Percentiles rank a stretch among this genome's conserved stretches.
Conservation (phyloP, 768 basidiomycete genomes). For the Gautieria morchelliformis region DNA sequence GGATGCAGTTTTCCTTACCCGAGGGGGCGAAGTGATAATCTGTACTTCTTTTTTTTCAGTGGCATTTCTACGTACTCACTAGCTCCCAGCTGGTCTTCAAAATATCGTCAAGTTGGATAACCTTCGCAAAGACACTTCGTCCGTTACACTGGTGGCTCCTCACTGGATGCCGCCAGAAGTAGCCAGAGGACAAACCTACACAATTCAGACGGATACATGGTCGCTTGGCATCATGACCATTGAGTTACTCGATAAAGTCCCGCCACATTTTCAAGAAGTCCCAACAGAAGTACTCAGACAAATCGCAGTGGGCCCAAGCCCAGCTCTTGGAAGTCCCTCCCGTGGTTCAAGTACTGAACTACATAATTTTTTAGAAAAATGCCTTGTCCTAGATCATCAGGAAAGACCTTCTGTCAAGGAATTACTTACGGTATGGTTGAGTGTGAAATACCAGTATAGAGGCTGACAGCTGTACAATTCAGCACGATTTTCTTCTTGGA, state of each 20-base stretch:
- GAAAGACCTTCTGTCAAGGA: background rate
- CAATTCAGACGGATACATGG: background rate
- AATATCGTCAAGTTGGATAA: background rate
- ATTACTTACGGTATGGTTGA: background rate
- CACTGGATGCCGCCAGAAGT: slow-evolving; percentile 1
- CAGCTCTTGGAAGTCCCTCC: background rate
- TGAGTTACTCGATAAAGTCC: background rate
- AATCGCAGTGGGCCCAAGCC: background rate
- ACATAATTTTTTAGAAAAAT: background rate
- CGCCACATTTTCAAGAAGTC: background rate
- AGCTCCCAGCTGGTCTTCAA: background rate
- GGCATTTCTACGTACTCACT: background rate
- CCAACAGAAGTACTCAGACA: background rate
- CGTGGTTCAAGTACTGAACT: background rate
- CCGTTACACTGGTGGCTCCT: background rate
- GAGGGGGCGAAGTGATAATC: background rate
- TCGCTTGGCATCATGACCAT: background rate
- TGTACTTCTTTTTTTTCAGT: background rate
- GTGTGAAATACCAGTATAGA: background rate
- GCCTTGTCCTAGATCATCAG: background rate
- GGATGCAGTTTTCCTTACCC: background rate
- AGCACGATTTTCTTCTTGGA: background rate
- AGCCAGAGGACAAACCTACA: background rate
- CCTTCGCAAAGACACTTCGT: background rate
- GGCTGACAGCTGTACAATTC: background rate